A percentile compares a stretch with the other conserved stretches of the same genome.
phyloP scores from a whole-genome alignment of 805 yeast genomes.

The Saccharomycopsis sp. region DNA sequence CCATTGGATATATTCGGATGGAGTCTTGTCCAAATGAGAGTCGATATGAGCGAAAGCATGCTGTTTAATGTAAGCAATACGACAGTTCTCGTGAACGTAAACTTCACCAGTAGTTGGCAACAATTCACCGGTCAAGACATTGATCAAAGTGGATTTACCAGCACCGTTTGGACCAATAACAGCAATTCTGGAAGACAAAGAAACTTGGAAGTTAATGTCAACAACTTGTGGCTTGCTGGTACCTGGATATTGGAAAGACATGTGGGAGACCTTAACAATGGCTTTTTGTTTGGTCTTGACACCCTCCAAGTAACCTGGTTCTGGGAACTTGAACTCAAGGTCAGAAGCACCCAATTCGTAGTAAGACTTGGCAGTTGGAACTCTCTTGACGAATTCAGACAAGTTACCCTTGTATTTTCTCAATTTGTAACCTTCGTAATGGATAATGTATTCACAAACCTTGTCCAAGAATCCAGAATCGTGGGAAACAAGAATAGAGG shows the following conservation, averaged over 20 bases:
- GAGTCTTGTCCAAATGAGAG: slow-evolving; percentile 97
- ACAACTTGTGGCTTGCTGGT: slow-evolving; percentile 90
- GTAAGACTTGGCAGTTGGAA: slow-evolving; percentile 98
- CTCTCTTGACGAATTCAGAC: slow-evolving; percentile 96
- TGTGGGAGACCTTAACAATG: slow-evolving; percentile 93
- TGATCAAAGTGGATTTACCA: slow-evolving; percentile 98
- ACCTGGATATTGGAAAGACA: slow-evolving; percentile 99
- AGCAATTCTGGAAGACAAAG: slow-evolving; percentile 98
- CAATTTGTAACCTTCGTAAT: slow-evolving; percentile 99
- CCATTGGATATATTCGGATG: slow-evolving; percentile 99
- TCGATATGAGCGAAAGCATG: slow-evolving; percentile 99
- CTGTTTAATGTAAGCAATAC: slow-evolving; percentile 99
- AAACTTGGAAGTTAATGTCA: slow-evolving; percentile 96
- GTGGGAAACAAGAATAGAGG: slow-evolving; percentile 98
- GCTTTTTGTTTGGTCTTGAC: slow-evolving; percentile 99
- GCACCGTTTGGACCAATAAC: slow-evolving; percentile 99
- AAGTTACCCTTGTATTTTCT: slow-evolving; percentile 99
- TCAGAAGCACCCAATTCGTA: slow-evolving; percentile 98
- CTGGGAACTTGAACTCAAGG: slow-evolving; percentile 95
- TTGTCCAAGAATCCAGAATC: slow-evolving; percentile 99
- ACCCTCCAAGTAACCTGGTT: slow-evolving; percentile 99
- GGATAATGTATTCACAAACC: slow-evolving; percentile 96
- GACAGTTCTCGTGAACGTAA: slow-evolving; percentile 98
- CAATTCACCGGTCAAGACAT: slow-evolving; percentile 98
- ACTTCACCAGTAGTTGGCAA: slow-evolving; percentile 98